Evolutionary conservation across 75 land plant species (phyloP), one percentile per base, ranked within the genome.

Genomic region (Pinus albicaulis): DNA sequence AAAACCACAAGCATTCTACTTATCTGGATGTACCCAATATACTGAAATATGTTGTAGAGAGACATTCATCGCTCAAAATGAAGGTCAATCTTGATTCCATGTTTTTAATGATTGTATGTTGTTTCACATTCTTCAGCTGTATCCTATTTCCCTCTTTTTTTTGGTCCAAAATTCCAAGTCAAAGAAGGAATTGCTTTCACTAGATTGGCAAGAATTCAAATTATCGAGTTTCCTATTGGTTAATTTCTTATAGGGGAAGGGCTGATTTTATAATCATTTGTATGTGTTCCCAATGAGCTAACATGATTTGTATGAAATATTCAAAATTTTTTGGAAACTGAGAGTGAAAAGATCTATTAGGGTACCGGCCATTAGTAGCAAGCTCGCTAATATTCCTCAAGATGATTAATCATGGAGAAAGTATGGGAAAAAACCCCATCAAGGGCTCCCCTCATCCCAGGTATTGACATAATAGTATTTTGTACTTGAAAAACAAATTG

Each of bases 371-470:
- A 83, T 89, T 2, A 89, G 96, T 78, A 22, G 68, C 66, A 93
- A 92, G 76, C 77, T 89, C 83, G 94, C 96, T 5, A 94, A 93
- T 75, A 93, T 93, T 60, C 96, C 96, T 7, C 81, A 94, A 4
- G 96, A 93, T 66, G 96, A 93, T 74, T 93, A 80, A 64, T 89
- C 90, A 4, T 93, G 96, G 96, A 80, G 96, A 74, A 93, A 93
- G 76, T 93, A 93, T 55, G 96, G 96, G 7, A 94, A 93, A 85
- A 93, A 93, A 75, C n/a, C 96, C 96, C 28, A 93, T 93, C 82
- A 94, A 94, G 60, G 97, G 97, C 15, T 94, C 97, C 48, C 97
- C 97, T 2, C 90, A 94, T 78, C 97, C 97, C 70, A 87, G 96
- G 96, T 93, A 58, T 78, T 44, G 48, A 44, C 23, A 26, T 5